Evolutionary conservation across 2,329 filamentous ascomycete species (phyloP), one percentile per base, ranked within the genome.

Genomic region (Paraconiothyrium brasiliense): DNA sequence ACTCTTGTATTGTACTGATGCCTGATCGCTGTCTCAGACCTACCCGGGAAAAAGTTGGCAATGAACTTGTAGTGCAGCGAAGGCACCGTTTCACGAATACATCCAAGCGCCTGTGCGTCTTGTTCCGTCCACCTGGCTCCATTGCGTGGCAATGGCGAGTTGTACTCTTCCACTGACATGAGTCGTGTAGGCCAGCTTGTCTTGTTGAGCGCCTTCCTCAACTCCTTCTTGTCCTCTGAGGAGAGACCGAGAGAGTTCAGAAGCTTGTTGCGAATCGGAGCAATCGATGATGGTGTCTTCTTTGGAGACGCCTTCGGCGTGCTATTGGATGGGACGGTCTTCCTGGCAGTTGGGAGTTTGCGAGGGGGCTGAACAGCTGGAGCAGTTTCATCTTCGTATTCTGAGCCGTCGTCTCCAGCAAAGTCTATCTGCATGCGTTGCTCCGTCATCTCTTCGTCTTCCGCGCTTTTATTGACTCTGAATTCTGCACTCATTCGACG

Each of bases 171-270:
- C 4, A 54, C 9, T 2, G 57, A 54, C 8, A 20, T 44, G 32
- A 59, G 54, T 3, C 50, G 57, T 14, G 37, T 51, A 14, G 57
- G 57, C 57, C 57, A 59, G n/a, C 41, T 41, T 3, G 20, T 34
- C 16, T 46, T 54, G 24, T 43, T 14, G 13, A 59, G 43, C 3
- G 50, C 57, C 22, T 59, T 59, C n/a, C 30, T 54, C 13, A 59
- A 41, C 34, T 41, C 20, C 6, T 20, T 35, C 49, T 55, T 55
- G 3, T 44, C n/a, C 1, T 44, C 52, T 16, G 39, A 24, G 27
- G 39, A 22, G 4, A 55, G 27, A 24, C 44, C 52, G 52, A 55
- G 44, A 22, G 52, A 55, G 4, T 34, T 46, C 6, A 55, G 14
- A 5, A 55, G 39, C 14, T 22, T 55, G 27, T 27, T 46, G 24